Evolutionary conservation across 345 rosid genomes (phyloP), one percentile per base, ranked within the genome.

Genomic region (Abelmoschus esculentus): DNA sequence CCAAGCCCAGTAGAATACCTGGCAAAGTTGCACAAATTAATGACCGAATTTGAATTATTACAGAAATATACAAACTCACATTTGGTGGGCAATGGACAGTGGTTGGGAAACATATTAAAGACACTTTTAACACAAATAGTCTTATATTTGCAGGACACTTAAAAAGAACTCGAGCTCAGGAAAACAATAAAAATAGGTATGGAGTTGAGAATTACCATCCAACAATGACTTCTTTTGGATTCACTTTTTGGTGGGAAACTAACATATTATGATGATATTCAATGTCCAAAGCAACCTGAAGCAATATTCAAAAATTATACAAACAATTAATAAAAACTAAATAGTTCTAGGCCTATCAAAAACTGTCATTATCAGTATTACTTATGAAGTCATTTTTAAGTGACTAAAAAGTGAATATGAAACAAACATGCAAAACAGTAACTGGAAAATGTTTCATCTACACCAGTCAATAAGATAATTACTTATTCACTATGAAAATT

Each of bases 1-100:
- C 99, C 97, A 54, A 81, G 75, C 47, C 97, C 99, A 58, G 99
- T 95, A 7, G 99, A 95, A 70, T 87, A 95, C 99, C 98, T 95
- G 65, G 17, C 63, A 80, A 38, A 67, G 6, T 60, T 59, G 44
- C 17, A 49, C 55, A 76, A 18, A 61, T 31, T 49, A 7, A 29
- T 55, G 58, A 63, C 38, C 3, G 31, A 54, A 14, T 46, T 7
- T 3, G 42, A 4, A 42, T 11, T 6, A 46, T 12, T 44, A 13
- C 1, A 3, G 6, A 65, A 26, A 46, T 46, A 46, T 44, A 22
- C 18, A 65, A 44, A 65, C 36, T 11, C 0, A 1, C 32, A 64
- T 22, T 40, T 44, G 4, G 10, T 1, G 4, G 17, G 14, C 32
- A 65, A 46, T 44, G 40, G 17, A 12, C 52, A 18, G 17, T 1